Conservation (phyloP, 1,284 basidiomycete genomes). For the Fomitopsis pinicola region DNA sequence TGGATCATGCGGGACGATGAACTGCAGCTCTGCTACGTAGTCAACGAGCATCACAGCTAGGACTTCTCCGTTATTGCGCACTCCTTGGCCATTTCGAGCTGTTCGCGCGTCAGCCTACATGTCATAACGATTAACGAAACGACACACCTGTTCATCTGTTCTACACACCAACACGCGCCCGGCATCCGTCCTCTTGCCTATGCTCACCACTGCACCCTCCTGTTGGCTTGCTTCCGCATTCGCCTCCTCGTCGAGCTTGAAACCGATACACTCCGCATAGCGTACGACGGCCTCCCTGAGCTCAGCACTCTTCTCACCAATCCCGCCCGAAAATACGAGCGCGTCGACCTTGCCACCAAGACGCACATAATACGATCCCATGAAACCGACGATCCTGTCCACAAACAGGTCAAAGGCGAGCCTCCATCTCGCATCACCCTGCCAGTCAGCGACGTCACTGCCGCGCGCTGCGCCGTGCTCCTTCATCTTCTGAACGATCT, state of each 20-base stretch:
- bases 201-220: constrained; percentile 41
- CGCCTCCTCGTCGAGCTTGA: constrained; percentile 36
- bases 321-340: constrained; percentile 82
- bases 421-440: constrained; percentile 24
- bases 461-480: constrained; percentile 23
- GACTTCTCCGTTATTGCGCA: constrained; percentile 43
- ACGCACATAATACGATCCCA: constrained; percentile 75
- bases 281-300: constrained; percentile 56
- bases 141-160: constrained; percentile 51
- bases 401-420: constrained; percentile 74
- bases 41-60: constrained; percentile 21
- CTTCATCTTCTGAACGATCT: constrained; percentile 43
- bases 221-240: constrained; percentile 38
- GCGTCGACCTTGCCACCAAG: constrained; percentile 67
- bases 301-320: constrained; percentile 70
- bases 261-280: constrained; percentile 58
- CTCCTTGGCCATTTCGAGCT: constrained; percentile 66
- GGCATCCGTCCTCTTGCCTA: constrained; percentile 31
- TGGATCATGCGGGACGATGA: too few species aligned
- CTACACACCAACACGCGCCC: constrained; percentile 50
- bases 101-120: constrained; percentile 6
- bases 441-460: constrained; percentile 19
- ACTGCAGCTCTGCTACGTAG: background rate
- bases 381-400: constrained; percentile 68
- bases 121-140: background rate